Evolutionary conservation across 257 asterid species (phyloP), one percentile per base, ranked within the genome.

Genomic region (Rhazya stricta): DNA sequence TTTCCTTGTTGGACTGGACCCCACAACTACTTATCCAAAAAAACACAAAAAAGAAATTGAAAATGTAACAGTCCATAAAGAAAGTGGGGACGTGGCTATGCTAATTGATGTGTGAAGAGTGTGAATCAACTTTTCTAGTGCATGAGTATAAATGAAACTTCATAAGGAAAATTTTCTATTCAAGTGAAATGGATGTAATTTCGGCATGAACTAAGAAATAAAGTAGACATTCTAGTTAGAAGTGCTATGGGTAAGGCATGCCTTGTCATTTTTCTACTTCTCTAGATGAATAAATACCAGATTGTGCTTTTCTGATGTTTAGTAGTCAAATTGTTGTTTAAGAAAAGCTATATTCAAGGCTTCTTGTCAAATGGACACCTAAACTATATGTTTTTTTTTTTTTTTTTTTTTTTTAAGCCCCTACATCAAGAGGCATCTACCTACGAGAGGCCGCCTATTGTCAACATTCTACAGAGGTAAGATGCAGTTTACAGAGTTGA

Each of bases 341-440:
- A 1, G 27, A 46, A 36, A 43, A 18, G 41, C 46, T 58, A 41
- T 2, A 43, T 27, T 61, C 68, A 32, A 9, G 34, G 69, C 72
- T 77, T 50, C 21, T 74, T 70, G 43, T 71, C 21, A 30, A 37
- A 63, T 39, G 36, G 39, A 34, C 74, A 39, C 6, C 53, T 27
- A 34, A 66, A 61, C 75, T 60, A 42, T 36, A 71, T 48, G 18
- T 30, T 27, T 41, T 69, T 41, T 80, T 82, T 77, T 73, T 65
- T 79, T 30, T 27, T 41, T 69, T 41, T 80, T 82, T 77, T 73
- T 65, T 79, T 85, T 85, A 90, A 94, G 99, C 85, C 71, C 96
- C 96, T 75, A 82, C 87, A 42, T 87, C 91, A 54, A 89, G 99
- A 77, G 99, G 99, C 75, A 87, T 94, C 85, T 92, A 94, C 84